A percentile compares a stretch with the other conserved stretches of the same genome.
These are phyloP conservation scores for Moricandia moricandioides DNA, from an alignment of 345 rosid genomes.

Conservation along the genomic window DNA sequence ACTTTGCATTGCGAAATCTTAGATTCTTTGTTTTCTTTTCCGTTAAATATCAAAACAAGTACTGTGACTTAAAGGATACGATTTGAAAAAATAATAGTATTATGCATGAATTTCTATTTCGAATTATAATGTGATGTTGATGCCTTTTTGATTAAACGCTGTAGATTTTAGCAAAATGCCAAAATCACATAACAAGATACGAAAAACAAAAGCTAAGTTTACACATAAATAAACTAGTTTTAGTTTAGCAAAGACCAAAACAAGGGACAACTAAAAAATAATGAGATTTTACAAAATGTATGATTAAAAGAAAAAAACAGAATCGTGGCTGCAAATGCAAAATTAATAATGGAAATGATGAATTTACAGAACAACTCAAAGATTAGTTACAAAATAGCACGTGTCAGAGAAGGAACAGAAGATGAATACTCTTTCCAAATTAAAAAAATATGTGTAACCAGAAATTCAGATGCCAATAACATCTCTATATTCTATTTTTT, in stretches of 20 bases:
- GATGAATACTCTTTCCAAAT: constrained; percentile 29
- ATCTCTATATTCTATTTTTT: constrained; percentile 6
- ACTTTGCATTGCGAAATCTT: not conserved
- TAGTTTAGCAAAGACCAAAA: not conserved
- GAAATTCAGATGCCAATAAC: constrained; percentile 34
- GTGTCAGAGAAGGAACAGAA: not conserved
- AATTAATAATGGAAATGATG: not conserved
- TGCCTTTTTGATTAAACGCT: not conserved
- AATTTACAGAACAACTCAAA: not conserved
- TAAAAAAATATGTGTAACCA: constrained; percentile 22
- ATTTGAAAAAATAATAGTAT: not conserved
- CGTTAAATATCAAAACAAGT: no score
- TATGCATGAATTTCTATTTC: not conserved
- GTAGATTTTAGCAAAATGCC: not conserved
- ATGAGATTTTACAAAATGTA: not conserved
- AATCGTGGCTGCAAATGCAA: not conserved
- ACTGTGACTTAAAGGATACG: not conserved
- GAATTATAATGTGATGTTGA: not conserved
- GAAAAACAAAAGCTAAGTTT: not conserved
- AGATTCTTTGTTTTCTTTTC: not conserved
- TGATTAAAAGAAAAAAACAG: not conserved
- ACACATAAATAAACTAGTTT: not conserved
- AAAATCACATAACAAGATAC: no score
- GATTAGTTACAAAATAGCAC: constrained; percentile 7
- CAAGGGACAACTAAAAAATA: not conserved